Evolutionary conservation across 2,329 filamentous ascomycete species (phyloP), one percentile per base, ranked within the genome.

Genomic region (Talaromyces rugulosus): DNA sequence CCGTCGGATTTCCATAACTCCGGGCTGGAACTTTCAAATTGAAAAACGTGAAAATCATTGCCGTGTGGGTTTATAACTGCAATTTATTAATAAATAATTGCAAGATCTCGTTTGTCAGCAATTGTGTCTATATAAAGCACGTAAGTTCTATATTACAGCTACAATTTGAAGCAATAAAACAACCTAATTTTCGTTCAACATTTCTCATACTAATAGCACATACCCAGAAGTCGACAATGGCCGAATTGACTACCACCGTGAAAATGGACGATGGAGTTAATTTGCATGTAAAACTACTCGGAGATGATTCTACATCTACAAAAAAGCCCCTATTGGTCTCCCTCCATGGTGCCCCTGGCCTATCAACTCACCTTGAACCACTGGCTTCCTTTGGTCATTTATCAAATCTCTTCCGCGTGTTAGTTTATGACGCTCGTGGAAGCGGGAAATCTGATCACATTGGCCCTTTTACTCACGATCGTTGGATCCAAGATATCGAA

Each of bases 401-500:
- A 16, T 47, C 56, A 28, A 27, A 58, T 12, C 27, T 4, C 12
- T 58, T 47, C 33, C 56, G 56, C 12, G 56, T 58, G 14, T 23
- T 58, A 23, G 56, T 58, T 16, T 58, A 47, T 12, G 56, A 58
- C 16, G 42, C 56, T 58, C 56, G 56, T 14, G 56, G 56, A 7
- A 58, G 56, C 6, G 56, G 56, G 3, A 42, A 30, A 9, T 58
- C 56, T 23, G 56, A 58, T 16, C 28, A 47, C 12, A 23, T 58
- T 28, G 56, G 56, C 2, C 56, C 56, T 7, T 58, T 58, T 18
- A 47, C 42, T 27, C 56, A 50, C 31, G 56, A 58, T 50, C 56
- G 56, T 42, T 58, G 56, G 56, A 50, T 47, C 27, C n/a, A 50
- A 27, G 56, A 58, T 36, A 58, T 58, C 14, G 56, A 58, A n/a